phyloP scores from a whole-genome alignment of 495 filamentous ascomycete genomes.

The Annulohypoxylon moriforme region DNA sequence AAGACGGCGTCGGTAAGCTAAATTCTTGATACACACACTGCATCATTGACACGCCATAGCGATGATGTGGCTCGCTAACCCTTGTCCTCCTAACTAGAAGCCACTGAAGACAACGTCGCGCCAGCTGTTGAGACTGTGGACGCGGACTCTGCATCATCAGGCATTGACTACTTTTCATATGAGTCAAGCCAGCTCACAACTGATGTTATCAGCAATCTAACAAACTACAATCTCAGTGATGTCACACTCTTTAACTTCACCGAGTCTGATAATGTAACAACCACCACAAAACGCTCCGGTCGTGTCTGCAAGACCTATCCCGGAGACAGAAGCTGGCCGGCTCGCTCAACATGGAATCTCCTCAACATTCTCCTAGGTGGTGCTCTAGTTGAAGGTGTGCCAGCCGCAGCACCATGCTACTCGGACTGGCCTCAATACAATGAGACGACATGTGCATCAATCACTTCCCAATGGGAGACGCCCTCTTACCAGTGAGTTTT shows the following conservation, averaged over 20 bases:
- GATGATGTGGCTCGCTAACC: constrained; percentile 27
- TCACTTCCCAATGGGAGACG: constrained; percentile 46
- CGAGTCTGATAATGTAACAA: constrained; percentile 8
- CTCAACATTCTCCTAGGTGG: constrained; percentile 59
- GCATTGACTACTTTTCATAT: constrained; percentile 46
- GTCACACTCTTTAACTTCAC: constrained; percentile 38
- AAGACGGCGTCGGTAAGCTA: constrained; percentile 32
- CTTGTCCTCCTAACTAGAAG: constrained; percentile 20
- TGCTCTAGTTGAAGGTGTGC: constrained; percentile 63
- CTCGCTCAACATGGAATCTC: constrained; percentile 52
- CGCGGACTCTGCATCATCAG: constrained; percentile 23
- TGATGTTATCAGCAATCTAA: constrained; percentile 49
- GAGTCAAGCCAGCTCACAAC: constrained; percentile 56
- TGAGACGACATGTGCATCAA: constrained; percentile 52
- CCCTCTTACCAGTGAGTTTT: constrained; percentile 31
- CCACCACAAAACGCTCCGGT: constrained; percentile 3
- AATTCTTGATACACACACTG: constrained; percentile 16
- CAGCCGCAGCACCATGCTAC: constrained; percentile 65
- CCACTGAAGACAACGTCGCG: constrained; percentile 32
- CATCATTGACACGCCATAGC: constrained; percentile 10
- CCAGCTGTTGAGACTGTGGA: constrained; percentile 36
- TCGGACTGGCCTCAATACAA: constrained; percentile 58
- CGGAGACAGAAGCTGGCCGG: constrained; percentile 60
- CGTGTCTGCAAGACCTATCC: constrained; percentile 62
- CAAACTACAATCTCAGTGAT: constrained; percentile 37